Evolutionary conservation across 225 moss, liverwort and hornwort genomes (phyloP), one percentile per base, ranked within the genome.

Genomic region (Straminergon stramineum): DNA sequence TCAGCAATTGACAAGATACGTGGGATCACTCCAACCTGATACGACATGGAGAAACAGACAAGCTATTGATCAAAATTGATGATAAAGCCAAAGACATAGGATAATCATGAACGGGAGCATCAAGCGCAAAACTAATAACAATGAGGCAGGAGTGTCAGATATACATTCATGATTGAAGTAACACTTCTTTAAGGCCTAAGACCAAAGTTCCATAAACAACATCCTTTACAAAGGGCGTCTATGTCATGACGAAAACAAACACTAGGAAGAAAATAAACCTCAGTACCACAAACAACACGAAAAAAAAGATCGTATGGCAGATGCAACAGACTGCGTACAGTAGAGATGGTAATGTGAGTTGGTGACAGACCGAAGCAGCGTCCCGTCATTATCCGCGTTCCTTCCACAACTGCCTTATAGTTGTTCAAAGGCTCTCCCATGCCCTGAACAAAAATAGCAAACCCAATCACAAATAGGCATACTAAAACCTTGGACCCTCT

Each of bases 361-460:
- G 96, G 97, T 88, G 99, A 99, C 92, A 99, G 89, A 94, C 91
- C 94, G 93, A 99, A 99, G 95, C 96, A 96, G 85, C 90, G 93
- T 91, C 99, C 97, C 74, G 95, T 99, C 97, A 99, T 93, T 83
- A 97, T 96, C 86, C 89, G 95, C 69, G 96, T 93, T 74, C 97
- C 97, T 96, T 97, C 95, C 81, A 97, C 94, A 87, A 99, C 96
- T 79, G 97, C 90, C 79, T 92, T 91, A 39, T 99, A 99, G 89
- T 99, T 99, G 90, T 96, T 97, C 92, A 99, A 93, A 62, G 99
- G 99, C 88, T 99, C 99, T 90, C 99, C 99, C 99, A 99, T 99
- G 34, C 99, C 99, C 98, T 98, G 88, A 85, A 91, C 58, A 63
- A 81, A 45, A n/a, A 75, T 73, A 87, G 30, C 75, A 85, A 92